A percentile compares a stretch with the other conserved stretches of the same genome.
phyloP scores from a whole-genome alignment of 2,329 filamentous ascomycete species.

The Botryotinia calthae region DNA sequence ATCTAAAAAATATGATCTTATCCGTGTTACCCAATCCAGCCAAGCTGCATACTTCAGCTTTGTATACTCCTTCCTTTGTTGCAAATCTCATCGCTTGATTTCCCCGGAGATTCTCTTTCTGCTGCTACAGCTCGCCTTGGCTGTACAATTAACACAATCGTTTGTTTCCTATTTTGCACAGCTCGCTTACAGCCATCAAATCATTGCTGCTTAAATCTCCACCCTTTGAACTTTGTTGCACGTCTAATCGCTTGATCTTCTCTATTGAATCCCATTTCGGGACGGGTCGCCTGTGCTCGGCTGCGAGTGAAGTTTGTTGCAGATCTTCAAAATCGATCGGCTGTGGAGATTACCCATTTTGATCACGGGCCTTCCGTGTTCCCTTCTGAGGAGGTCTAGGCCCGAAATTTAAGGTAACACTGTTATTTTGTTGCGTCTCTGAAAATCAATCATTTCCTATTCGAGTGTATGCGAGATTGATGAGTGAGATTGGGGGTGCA shows the following conservation, averaged over 20 bases:
- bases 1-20: not conserved
- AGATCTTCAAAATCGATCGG: conserved; percentile 7
- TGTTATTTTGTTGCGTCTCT: conserved; percentile 11
- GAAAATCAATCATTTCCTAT: conserved; percentile 18
- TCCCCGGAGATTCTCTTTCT: not conserved
- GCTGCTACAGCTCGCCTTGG: not conserved
- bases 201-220: not conserved
- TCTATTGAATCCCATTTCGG: not conserved
- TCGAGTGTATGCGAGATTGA: conserved; percentile 2
- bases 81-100: conserved; percentile 1
- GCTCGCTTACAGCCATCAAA: not conserved
- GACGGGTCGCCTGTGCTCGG: conserved; percentile 1
- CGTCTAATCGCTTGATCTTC: conserved; percentile 14
- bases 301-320: conserved; percentile 1
- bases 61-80: conserved; percentile 1
- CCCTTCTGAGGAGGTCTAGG: not conserved
- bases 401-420: not conserved
- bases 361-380: conserved; percentile 9
- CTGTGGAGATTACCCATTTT: conserved; percentile 11
- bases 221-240: not conserved
- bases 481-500: not conserved
- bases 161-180: not conserved
- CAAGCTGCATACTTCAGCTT: not conserved
- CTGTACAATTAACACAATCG: not conserved
- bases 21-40: not conserved